Evolutionary conservation across 345 rosid species (phyloP), one percentile per base, ranked within the genome.

Genomic region (Microthlaspi erraticum): DNA sequence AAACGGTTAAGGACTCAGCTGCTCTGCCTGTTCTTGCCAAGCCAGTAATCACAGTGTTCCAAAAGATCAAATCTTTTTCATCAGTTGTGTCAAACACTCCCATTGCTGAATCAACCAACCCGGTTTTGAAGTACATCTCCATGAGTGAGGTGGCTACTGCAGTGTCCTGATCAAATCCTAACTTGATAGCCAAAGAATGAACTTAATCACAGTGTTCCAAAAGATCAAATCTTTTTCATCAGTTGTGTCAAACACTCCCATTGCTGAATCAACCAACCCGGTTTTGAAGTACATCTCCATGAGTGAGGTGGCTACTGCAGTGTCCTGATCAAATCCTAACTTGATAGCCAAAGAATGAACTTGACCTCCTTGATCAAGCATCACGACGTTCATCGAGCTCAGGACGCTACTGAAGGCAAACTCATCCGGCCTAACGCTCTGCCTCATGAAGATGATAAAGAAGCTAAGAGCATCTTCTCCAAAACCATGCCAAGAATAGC

Each of bases 121-220:
- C 93, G 44, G 70, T 46, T 73, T 81, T 84, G 45, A 62, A 32
- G 73, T 89, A 92, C 88, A 85, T 92, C 60, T 87, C 80, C 53
- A 82, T 78, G 18, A 92, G 82, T 37, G 96, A 80, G 76, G 81
- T 83, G 48, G 84, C 84, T 64, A 87, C 89, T 72, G 84, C 53
- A 20, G 62, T 65, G 50, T 89, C 89, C 1, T 45, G 71, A 60
- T 72, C 81, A 23, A 84, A 79, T 62, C 96, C 96, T 33, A 66
- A 75, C 79, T 89, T 89, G 69, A 83, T 50, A 20, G 69, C 84
- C 72, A 86, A 65, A 52, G 89, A 83, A 79, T 92, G 98, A 61
- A 89, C 57, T 73, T 86, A n/a, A n/a, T n/a, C n/a, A n/a, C n/a
- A n/a, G n/a, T n/a, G 81, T 92, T 89, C 90, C 92, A 92, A 31